Base-by-base conservation (phyloP, 202 grass and related monocot genomes). In the Bolboschoenoplectus hybrid region DNA sequence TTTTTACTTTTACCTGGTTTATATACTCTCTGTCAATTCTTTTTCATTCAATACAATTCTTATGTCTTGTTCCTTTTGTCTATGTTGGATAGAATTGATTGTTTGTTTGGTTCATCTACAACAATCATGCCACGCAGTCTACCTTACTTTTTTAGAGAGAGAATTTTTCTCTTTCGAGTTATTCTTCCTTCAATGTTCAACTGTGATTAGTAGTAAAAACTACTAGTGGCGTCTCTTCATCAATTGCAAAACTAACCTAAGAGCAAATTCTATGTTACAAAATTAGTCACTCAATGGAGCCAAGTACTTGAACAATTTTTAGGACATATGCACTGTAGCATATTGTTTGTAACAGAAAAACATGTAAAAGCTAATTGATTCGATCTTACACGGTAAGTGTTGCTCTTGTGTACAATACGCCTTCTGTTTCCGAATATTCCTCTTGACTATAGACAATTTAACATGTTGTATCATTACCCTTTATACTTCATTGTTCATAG, bases 61-160 rank as follows among this genome's bases (percentile, higher is more conserved):
- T 71, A 39, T 70, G 34, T 70, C 7, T 84, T 84, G 46, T 56
- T 84, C 66, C 45, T 51, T 84, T 84, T 70, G 45, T 40, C 17
- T 20, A 7, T 38, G 13, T 67, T 51, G 41, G 11, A 39, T 68
- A 56, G 7, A 84, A 84, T 84, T 83, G 11, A 83, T 69, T 55
- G 63, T 49, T 83, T 40, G 6, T 14, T 53, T 49, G 2, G 43
- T 83, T 83, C n/a, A 32, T 1, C 7, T 73, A 73, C 73, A 76
- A 55, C 11, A 55, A 76, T 76, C 49, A 55, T 56, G 49, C 47
- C 46, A 10, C 40, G 5, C 69, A 26, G 43, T 49, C 67, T 46
- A 35, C 7, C 67, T 70, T 70, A 44, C 14, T 45, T 44, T 46
- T 63, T 41, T 82, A 57, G 32, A 9, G 63, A 82, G 63, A 82